phyloP scores from a whole-genome alignment of 192 early-diverging fungal species.

The Mortierella claussenii region DNA sequence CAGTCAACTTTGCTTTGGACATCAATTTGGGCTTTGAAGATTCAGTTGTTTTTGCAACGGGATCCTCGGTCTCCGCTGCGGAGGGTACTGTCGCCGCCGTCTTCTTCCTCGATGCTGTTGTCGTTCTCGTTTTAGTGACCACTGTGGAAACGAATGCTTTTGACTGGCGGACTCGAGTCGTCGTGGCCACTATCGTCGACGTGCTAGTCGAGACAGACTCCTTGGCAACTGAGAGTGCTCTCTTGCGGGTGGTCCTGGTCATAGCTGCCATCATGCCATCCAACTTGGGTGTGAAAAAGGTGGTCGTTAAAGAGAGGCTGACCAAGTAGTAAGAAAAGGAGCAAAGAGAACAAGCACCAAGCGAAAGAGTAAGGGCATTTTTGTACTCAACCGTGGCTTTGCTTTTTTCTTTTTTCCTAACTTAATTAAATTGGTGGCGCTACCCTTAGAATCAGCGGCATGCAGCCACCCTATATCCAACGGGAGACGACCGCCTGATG shows the following conservation, averaged over 20 bases:
- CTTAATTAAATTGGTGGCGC: too few species aligned
- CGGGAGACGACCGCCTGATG: too few species aligned
- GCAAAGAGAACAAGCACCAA: too few species aligned
- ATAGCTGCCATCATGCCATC: conserved; percentile 23
- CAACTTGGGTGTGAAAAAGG: background rate
- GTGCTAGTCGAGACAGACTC: background rate
- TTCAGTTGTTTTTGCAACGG: background rate
- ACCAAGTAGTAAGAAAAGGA: too few species aligned
- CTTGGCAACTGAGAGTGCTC: conserved; percentile 14
- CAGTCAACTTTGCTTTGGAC: background rate
- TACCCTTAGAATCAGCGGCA: too few species aligned
- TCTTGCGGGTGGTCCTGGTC: conserved; percentile 36
- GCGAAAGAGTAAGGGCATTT: too few species aligned
- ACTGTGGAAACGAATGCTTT: background rate
- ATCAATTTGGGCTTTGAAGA: background rate
- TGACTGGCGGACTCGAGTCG: background rate
- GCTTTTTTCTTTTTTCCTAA: too few species aligned
- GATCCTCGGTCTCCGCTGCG: background rate
- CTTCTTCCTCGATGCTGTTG: background rate
- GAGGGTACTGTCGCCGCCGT: background rate
- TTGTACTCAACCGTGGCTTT: too few species aligned
- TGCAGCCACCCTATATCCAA: too few species aligned
- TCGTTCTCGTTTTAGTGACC: background rate
- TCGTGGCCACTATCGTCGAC: background rate
- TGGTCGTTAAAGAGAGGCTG: background rate